These are phyloP conservation scores for Rhododendron griersonianum DNA, from an alignment of 148 eudicot genomes.

Conservation along the genomic window DNA sequence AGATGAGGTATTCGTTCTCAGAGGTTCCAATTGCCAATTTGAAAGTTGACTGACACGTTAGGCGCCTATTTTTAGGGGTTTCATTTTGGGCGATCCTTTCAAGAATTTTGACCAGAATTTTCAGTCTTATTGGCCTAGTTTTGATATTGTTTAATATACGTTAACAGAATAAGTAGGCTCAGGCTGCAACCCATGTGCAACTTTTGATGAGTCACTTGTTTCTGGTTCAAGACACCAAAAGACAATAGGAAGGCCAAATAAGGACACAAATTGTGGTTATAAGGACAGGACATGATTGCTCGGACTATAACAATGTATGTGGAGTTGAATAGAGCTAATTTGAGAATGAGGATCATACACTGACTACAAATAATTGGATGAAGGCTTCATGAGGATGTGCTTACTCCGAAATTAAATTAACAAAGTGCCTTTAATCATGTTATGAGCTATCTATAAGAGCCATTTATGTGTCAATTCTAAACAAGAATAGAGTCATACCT, in stretches of 20 bases:
- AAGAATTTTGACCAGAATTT: background rate
- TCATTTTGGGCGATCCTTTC: background rate
- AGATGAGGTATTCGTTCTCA: background rate
- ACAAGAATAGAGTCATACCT: conserved; percentile 41
- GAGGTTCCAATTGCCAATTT: background rate
- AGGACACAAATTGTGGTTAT: background rate
- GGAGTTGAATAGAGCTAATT: background rate
- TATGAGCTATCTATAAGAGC: background rate
- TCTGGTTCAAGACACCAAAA: background rate
- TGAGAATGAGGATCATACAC: background rate
- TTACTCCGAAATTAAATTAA: background rate
- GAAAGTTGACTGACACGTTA: background rate
- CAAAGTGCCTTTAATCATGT: background rate
- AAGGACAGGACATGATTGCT: background rate
- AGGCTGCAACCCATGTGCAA: background rate
- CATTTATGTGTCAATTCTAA: background rate
- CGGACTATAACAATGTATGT: background rate
- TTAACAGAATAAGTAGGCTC: background rate
- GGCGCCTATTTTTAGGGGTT: background rate
- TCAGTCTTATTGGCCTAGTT: background rate
- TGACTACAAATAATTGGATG: background rate
- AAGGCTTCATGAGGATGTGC: background rate
- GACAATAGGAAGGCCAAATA: background rate
- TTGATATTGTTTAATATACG: background rate
- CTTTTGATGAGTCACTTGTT: background rate